Evolutionary conservation across 345 rosid species (phyloP).

Genomic region (Luvunga scandens): DNA sequence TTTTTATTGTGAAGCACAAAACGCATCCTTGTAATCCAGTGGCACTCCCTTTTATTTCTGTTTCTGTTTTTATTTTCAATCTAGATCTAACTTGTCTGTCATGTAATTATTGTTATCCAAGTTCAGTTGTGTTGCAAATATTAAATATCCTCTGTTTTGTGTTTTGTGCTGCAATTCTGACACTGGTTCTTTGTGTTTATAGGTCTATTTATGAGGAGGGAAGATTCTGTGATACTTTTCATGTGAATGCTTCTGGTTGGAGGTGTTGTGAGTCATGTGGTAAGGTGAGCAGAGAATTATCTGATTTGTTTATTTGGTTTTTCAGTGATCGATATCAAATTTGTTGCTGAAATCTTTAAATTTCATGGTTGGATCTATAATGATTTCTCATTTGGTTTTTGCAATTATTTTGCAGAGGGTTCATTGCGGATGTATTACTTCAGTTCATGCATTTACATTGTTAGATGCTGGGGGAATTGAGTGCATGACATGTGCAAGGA

Average conservation of each 20-base stretch:
- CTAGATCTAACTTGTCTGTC: background rate
- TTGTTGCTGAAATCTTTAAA: conserved; percentile 9
- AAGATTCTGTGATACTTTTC: conserved; percentile 73
- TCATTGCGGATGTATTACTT: conserved; percentile 95
- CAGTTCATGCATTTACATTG: conserved; percentile 47
- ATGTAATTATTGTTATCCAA: background rate
- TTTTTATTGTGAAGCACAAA: background rate
- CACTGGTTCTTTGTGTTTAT: conserved; percentile 5
- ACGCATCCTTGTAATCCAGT: background rate
- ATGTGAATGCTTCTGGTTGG: conserved; percentile 77
- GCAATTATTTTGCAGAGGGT: conserved; percentile 51
- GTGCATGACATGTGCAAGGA: conserved; percentile 73
- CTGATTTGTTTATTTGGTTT: conserved; percentile 13
- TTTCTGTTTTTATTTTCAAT: too few relatives aligned
- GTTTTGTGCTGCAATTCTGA: background rate
- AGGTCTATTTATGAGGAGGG: conserved; percentile 83
- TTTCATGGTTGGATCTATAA: conserved; percentile 11
- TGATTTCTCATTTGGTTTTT: conserved; percentile 18
- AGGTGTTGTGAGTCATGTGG: conserved; percentile 86
- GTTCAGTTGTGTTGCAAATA: background rate
- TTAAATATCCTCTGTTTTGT: background rate
- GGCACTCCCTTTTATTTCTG: background rate
- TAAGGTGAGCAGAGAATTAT: conserved; percentile 57
- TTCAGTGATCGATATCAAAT: background rate
- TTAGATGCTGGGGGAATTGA: conserved; percentile 96